phyloP scores from a whole-genome alignment of 1,284 basidiomycete genomes.

The Lignosus rhinocerotis region DNA sequence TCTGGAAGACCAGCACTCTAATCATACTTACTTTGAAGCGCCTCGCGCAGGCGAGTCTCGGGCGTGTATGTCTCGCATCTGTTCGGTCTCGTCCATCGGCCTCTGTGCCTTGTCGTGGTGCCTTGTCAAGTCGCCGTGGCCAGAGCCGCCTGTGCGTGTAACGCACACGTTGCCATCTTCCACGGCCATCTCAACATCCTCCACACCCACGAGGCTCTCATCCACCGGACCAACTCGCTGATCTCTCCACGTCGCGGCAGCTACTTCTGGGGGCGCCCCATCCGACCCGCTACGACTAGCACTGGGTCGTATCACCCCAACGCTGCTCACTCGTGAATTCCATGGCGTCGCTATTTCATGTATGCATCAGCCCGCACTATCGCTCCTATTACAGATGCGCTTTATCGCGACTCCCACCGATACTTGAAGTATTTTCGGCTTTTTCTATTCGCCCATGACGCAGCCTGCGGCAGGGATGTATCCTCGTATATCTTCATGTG shows the following conservation, averaged over 20 bases:
- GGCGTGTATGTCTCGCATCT: background rate
- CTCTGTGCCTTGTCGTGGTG: conserved; percentile 5
- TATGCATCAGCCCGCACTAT: background rate
- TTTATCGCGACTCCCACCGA: too few relatives aligned
- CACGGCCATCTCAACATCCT: conserved; percentile 10
- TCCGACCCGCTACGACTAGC: background rate
- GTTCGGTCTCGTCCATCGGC: background rate
- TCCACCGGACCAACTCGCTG: conserved; percentile 13
- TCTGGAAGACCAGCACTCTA: conserved; percentile 12
- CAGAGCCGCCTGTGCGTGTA: background rate
- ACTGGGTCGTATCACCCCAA: background rate
- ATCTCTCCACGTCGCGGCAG: conserved; percentile 5
- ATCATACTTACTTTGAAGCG: conserved; percentile 14
- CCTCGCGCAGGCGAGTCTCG: conserved; percentile 2
- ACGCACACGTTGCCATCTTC: background rate
- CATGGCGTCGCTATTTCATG: background rate
- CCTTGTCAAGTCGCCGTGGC: background rate
- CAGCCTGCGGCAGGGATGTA: background rate
- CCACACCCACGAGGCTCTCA: conserved; percentile 20
- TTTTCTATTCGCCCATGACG: background rate
- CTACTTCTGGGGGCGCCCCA: background rate
- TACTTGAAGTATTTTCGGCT: too few relatives aligned
- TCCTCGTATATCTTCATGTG: background rate
- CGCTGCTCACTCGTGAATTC: too few relatives aligned
- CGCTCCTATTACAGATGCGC: too few relatives aligned